Percentiles rank a stretch among this genome's conserved stretches.
Conservation (phyloP, 2,329 filamentous ascomycete genomes). For the Neonectria sp. region DNA sequence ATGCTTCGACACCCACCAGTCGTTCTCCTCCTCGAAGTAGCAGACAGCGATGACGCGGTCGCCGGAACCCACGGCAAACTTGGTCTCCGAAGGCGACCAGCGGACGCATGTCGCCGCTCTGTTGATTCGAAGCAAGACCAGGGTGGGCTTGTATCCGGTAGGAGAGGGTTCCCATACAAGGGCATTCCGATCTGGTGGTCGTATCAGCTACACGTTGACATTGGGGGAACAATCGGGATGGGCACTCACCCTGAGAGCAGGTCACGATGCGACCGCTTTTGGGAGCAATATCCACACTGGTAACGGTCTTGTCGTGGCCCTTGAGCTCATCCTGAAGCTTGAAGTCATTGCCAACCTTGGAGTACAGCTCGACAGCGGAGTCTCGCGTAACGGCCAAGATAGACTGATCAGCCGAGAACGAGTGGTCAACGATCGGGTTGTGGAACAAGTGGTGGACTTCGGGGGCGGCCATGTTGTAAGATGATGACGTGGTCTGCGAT, state of each 20-base stretch:
- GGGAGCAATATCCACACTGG: constrained; percentile 95
- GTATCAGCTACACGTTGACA: constrained; percentile 24
- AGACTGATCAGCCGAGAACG: constrained; percentile 92
- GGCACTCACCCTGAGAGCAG: constrained; percentile 86
- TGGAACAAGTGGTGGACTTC: constrained; percentile 98
- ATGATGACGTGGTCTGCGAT: constrained; percentile 47
- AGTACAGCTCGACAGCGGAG: constrained; percentile 90
- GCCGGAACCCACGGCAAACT: constrained; percentile 97
- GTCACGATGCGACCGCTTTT: constrained; percentile 94
- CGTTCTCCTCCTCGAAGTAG: constrained; percentile 99
- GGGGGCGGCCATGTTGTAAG: constrained; percentile 79
- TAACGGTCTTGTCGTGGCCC: constrained; percentile 97
- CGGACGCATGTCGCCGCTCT: constrained; percentile 96
- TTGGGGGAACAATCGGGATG: constrained; percentile 3
- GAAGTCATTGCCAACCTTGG: constrained; percentile 80
- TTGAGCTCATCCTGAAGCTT: constrained; percentile 92
- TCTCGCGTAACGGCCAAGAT: constrained; percentile 94
- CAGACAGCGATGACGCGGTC: constrained; percentile 96
- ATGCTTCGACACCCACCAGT: constrained; percentile 99
- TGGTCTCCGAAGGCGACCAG: constrained; percentile 96
- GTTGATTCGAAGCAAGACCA: constrained; percentile 97
- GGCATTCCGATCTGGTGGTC: constrained; percentile 86
- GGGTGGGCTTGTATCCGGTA: constrained; percentile 93
- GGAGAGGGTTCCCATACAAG: constrained; percentile 98
- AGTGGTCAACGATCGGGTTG: constrained; percentile 96